Evolutionary conservation across 2,329 filamentous ascomycete genomes (phyloP).

Genomic region (Mollisiaceae sp.): DNA sequence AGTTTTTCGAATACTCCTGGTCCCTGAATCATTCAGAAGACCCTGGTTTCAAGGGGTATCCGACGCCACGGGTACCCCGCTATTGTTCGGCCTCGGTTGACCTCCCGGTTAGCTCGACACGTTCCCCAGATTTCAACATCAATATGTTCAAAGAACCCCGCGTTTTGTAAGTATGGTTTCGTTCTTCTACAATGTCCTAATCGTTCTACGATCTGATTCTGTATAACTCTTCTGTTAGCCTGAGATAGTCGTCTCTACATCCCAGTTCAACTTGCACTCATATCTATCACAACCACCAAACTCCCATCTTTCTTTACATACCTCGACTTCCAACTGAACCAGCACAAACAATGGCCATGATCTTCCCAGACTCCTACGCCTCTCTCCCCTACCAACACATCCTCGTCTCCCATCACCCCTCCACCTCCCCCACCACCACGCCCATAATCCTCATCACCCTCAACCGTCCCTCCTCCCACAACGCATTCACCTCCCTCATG

Average conservation of each 20-base stretch:
- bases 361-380: slow-evolving; percentile 47
- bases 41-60: neutral
- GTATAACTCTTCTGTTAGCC: neutral
- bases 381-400: slow-evolving; percentile 50
- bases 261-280: neutral
- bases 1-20: neutral
- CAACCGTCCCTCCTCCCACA: slow-evolving; percentile 67
- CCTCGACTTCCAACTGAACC: neutral
- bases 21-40: neutral
- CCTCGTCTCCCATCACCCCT: slow-evolving; percentile 55
- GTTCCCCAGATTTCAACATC: neutral
- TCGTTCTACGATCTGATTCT: neutral
- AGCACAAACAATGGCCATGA: neutral
- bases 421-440: slow-evolving; percentile 58
- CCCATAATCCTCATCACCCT: slow-evolving; percentile 67
- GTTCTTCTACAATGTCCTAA: neutral
- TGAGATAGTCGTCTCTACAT: neutral
- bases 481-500: slow-evolving; percentile 73
- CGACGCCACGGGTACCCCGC: slow-evolving; percentile 11
- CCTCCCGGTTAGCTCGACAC: neutral
- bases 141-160: neutral
- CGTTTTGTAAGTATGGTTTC: neutral
- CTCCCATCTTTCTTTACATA: neutral
- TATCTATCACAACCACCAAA: neutral
- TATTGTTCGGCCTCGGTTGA: slow-evolving; percentile 6